Base-by-base conservation (phyloP, 208 protist species). In the Leptomonas seymouri region DNA sequence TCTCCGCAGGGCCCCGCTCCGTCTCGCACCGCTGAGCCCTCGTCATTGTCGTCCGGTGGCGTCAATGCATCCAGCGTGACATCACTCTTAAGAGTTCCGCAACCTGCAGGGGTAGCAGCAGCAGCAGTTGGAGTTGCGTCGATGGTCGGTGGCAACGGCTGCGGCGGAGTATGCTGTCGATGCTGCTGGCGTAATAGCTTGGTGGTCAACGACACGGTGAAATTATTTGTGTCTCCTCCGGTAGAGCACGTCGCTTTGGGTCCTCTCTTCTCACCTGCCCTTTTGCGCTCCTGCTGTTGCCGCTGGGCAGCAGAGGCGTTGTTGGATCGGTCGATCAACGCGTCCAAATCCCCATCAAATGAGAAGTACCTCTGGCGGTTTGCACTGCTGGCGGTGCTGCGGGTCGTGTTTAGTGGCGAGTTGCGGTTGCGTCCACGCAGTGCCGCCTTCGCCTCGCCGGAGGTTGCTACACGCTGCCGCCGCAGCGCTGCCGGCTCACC, bases 341-440 rank as follows among this genome's bases (percentile, higher is more conserved):
- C 57, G 46, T 66, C 64, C 30, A 67, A 12, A 31, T 49, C 56
- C 49, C 71, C 58, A 16, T 77, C 64, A 31, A 77, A 77, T 0
- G 63, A 77, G 30, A 77, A 70, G 18, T 41, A 62, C 1, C 44
- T 63, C 34, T 9, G 27, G 7, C 34, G 25, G 58, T 62, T 23
- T 7, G 42, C 46, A 34, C 23, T 65, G 63, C 39, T 54, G 30
- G 49, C 25, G 56, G n/a, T 34, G 49, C 71, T 54, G 39, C 25
- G 8, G 5, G 21, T 23, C 15, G 61, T 67, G 48, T 57, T 67
- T 0, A 48, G 48, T 7, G 44, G 30, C 1, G 46, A 55, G 21
- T 23, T 34, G 34, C 15, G 6, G 49, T 55, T 15, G 42, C 16
- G n/a, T 11, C 28, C 7, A n/a, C 45, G 59, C 20, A 36, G 27